Conservation (phyloP, 2,329 filamentous ascomycete species). For the Phymatotrichopsis omnivora region DNA sequence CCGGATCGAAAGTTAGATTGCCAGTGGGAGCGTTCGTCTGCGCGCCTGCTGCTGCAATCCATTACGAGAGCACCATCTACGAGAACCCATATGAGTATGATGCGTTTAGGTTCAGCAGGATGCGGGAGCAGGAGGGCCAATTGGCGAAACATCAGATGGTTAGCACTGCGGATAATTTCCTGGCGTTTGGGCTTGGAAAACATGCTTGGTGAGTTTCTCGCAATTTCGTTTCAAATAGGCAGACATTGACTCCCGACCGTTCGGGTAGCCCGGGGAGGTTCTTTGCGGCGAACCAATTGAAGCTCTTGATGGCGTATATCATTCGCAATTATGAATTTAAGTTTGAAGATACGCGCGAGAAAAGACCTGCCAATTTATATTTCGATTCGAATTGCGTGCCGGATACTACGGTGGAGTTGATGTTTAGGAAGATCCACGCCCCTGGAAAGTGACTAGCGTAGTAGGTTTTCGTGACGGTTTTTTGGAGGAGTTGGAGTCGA, state of each 20-base stretch:
- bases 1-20: conserved; percentile 16
- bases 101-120: conserved; percentile 12
- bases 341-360: background rate
- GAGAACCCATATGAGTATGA: conserved; percentile 14
- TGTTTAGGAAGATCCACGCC: conserved; percentile 3
- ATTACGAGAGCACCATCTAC: conserved; percentile 2
- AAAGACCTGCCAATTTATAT: conserved; percentile 4
- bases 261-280: conserved; percentile 19
- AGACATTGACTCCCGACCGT: too few relatives aligned
- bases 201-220: conserved; percentile 17
- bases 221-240: background rate
- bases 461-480: too few relatives aligned
- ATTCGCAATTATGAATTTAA: conserved; percentile 15
- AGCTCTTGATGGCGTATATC: conserved; percentile 18
- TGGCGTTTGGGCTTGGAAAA: conserved; percentile 19
- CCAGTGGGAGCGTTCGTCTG: conserved; percentile 20
- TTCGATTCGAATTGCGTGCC: background rate
- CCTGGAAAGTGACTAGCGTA: too few relatives aligned
- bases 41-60: conserved; percentile 15
- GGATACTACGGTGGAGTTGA: background rate
- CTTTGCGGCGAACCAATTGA: conserved; percentile 15
- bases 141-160: background rate
- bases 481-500: too few relatives aligned
- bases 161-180: conserved; percentile 4
- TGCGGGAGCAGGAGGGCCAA: conserved; percentile 1